Percentiles rank a stretch among this genome's conserved stretches.
These are phyloP conservation scores for Diplotaxis tenuifolia DNA, from an alignment of 345 rosid species.

Conservation along the genomic window DNA sequence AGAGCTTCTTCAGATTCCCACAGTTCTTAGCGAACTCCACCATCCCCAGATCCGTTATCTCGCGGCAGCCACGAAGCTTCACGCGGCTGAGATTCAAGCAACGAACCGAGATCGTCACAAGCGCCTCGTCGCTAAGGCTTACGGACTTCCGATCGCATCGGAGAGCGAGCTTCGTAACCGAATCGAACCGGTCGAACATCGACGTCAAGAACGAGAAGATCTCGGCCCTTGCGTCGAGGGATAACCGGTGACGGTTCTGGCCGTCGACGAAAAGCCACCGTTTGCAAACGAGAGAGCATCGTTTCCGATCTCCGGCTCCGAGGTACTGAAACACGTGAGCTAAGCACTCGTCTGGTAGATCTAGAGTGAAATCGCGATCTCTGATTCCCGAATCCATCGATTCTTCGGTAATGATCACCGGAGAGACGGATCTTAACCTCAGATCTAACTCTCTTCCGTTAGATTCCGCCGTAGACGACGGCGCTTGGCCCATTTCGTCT, in stretches of 20 bases:
- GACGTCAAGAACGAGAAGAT: constrained; percentile 42
- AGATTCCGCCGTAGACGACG: constrained; percentile 41
- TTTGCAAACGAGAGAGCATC: constrained; percentile 68
- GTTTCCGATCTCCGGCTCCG: constrained; percentile 59
- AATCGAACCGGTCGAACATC: constrained; percentile 64
- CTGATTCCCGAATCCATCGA: constrained; percentile 1
- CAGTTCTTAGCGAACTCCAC: constrained; percentile 56
- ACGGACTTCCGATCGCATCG: constrained; percentile 64
- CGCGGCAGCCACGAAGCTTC: constrained; percentile 95
- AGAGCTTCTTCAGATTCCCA: constrained; percentile 56
- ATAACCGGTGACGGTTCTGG: constrained; percentile 61
- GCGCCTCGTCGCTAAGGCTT: constrained; percentile 65
- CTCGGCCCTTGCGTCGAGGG: constrained; percentile 62
- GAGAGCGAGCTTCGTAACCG: constrained; percentile 70
- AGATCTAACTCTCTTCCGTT: constrained; percentile 24
- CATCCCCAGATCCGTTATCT: constrained; percentile 75
- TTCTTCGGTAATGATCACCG: constrained; percentile 17
- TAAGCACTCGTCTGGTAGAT: constrained; percentile 82
- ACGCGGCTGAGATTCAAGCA: constrained; percentile 68
- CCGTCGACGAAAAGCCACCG: constrained; percentile 87
- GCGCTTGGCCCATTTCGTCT: constrained; percentile 51
- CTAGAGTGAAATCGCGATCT: constrained; percentile 47
- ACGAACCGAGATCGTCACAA: constrained; percentile 52
- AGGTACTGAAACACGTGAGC: constrained; percentile 77
- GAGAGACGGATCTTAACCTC: constrained; percentile 22